These are phyloP conservation scores for Globisporangium abappressorium DNA, from an alignment of 352 stramenopile genomes.

Conservation along the genomic window DNA sequence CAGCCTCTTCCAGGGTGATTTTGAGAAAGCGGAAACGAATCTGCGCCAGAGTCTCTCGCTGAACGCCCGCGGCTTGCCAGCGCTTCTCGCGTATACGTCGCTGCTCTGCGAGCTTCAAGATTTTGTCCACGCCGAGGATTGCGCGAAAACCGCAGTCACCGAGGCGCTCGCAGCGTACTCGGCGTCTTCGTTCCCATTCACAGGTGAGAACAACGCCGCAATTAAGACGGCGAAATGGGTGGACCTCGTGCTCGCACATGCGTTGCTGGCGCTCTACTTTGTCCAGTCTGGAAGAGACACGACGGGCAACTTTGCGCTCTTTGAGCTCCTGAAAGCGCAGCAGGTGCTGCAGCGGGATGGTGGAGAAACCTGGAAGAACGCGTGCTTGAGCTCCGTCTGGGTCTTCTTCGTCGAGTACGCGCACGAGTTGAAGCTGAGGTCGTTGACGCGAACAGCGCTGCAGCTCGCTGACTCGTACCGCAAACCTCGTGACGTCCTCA, in stretches of 20 bases:
- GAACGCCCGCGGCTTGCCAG: conserved; percentile 32
- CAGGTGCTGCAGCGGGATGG: conserved; percentile 27
- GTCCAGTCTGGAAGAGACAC: conserved; percentile 35
- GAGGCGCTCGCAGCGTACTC: conserved; percentile 22
- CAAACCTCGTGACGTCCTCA: conserved; percentile 38
- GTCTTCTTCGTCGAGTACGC: conserved; percentile 47
- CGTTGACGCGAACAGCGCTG: conserved; percentile 32
- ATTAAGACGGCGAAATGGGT: background rate
- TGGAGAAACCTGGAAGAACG: conserved; percentile 16
- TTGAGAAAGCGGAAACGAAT: conserved; percentile 53
- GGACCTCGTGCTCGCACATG: conserved; percentile 44
- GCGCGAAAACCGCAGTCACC: conserved; percentile 43
- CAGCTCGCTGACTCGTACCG: conserved; percentile 34
- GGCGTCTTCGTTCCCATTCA: conserved; percentile 3
- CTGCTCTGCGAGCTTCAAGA: conserved; percentile 62
- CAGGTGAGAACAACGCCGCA: background rate
- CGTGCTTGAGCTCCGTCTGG: conserved; percentile 53
- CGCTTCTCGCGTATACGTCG: conserved; percentile 48
- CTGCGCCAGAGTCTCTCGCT: conserved; percentile 61
- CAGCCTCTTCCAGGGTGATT: conserved; percentile 37
- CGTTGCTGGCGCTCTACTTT: conserved; percentile 63
- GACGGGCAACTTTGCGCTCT: conserved; percentile 59
- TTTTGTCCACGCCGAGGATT: conserved; percentile 35
- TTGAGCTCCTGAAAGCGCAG: conserved; percentile 67
- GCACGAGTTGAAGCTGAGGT: conserved; percentile 41